A percentile compares a stretch with the other conserved stretches of the same genome.
phyloP scores from a whole-genome alignment of 1,284 basidiomycete species.

The Puccinia coronata region DNA sequence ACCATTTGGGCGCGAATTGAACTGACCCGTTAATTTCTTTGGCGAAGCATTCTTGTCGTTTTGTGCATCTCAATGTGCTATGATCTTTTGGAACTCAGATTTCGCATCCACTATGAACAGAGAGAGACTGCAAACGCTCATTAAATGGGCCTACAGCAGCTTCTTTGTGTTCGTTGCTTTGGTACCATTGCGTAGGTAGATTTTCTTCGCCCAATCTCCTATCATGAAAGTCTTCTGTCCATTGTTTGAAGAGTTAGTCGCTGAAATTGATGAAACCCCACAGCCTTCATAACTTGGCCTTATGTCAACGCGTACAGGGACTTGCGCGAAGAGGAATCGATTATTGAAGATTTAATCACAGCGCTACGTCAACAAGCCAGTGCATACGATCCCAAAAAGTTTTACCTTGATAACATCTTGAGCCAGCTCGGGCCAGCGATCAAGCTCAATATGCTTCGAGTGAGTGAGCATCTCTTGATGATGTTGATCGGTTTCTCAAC shows the following conservation, averaged over 20 bases:
- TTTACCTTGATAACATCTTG: not conserved
- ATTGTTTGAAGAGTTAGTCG: not conserved
- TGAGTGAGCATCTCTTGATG: not conserved
- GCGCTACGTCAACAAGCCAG: not conserved
- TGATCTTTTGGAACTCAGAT: slow-evolving; percentile 15
- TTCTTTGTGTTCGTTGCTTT: slow-evolving; percentile 8
- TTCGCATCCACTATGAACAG: not conserved
- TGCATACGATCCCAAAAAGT: not conserved
- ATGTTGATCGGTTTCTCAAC: not conserved
- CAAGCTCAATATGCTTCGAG: not conserved
- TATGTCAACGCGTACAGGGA: not conserved
- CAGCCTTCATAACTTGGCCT: not conserved
- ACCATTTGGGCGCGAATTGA: not conserved
- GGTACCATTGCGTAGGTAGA: not conserved
- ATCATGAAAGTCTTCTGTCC: too few relatives aligned
- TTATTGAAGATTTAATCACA: not conserved
- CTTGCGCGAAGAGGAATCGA: not conserved
- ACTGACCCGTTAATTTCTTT: not conserved
- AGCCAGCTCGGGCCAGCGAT: not conserved
- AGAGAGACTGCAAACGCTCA: not conserved
- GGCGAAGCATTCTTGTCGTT: not conserved
- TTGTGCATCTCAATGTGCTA: slow-evolving; percentile 6
- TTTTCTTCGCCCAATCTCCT: not conserved
- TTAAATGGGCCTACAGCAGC: slow-evolving; percentile 1
- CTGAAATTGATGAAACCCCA: not conserved